Evolutionary conservation across 1,139 yeast genomes (phyloP).

Genomic region (Taiozyma onychis): DNA sequence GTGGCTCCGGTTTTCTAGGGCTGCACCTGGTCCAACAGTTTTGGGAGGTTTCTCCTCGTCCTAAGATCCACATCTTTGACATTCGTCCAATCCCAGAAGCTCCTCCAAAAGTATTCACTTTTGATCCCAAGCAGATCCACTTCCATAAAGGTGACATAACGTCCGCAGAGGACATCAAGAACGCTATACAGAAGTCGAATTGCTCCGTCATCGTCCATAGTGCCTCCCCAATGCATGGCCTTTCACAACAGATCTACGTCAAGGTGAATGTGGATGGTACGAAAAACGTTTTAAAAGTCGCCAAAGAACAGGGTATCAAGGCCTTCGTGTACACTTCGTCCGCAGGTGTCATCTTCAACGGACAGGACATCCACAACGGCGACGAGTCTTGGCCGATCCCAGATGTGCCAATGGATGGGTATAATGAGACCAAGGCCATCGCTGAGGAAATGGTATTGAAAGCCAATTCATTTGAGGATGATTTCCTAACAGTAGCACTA

Average conservation of each 20-base stretch:
- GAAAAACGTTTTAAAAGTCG: constrained; percentile 60
- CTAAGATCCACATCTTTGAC: constrained; percentile 81
- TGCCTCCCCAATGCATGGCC: constrained; percentile 94
- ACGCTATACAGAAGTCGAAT: constrained; percentile 52
- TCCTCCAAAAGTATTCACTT: constrained; percentile 68
- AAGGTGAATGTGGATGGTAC: constrained; percentile 94
- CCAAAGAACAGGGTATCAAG: constrained; percentile 45
- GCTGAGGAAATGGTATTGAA: constrained; percentile 81
- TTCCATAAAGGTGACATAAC: constrained; percentile 86
- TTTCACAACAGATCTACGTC: constrained; percentile 71
- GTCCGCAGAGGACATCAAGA: constrained; percentile 56
- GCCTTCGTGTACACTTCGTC: constrained; percentile 93
- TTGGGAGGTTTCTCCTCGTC: constrained; percentile 57
- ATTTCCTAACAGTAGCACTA: constrained; percentile 71
- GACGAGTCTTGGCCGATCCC: constrained; percentile 96
- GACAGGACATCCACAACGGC: constrained; percentile 84
- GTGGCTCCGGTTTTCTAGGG: constrained; percentile 95
- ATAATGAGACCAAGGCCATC: constrained; percentile 88
- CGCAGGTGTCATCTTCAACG: constrained; percentile 96
- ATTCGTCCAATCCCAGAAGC: constrained; percentile 78
- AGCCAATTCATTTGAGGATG: constrained; percentile 52
- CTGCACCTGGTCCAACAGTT: constrained; percentile 86
- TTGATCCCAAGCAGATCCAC: constrained; percentile 48
- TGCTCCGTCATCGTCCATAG: constrained; percentile 89
- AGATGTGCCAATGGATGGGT: constrained; percentile 88